A percentile compares a stretch with the other conserved stretches of the same genome.
phyloP scores from a whole-genome alignment of 164 flowering plant species.

The Houttuynia cordata region DNA sequence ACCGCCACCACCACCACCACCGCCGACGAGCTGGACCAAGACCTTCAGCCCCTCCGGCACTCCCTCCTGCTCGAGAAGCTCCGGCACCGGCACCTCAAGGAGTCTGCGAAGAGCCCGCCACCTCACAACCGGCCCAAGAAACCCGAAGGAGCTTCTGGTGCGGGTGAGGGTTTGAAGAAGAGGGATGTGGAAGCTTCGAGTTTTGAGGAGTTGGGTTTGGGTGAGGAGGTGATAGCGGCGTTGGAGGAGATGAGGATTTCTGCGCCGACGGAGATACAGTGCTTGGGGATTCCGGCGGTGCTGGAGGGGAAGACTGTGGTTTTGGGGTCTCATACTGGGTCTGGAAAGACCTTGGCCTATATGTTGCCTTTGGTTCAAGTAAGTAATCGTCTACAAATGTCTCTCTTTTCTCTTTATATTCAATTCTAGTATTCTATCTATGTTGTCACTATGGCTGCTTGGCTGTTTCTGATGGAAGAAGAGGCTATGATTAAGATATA shows the following conservation, averaged over 20 bases:
- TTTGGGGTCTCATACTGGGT: slow-evolving; percentile 95
- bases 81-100: slow-evolving; percentile 66
- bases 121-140: neutral
- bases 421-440: neutral
- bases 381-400: neutral
- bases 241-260: slow-evolving; percentile 65
- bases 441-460: neutral
- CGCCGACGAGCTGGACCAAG: slow-evolving; percentile 14
- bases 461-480: neutral
- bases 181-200: slow-evolving; percentile 21
- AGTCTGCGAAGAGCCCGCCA: slow-evolving; percentile 22
- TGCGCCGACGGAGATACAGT: slow-evolving; percentile 88
- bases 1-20: slow-evolving; percentile 16
- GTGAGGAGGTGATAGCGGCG: slow-evolving; percentile 76
- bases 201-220: slow-evolving; percentile 74
- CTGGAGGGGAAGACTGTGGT: slow-evolving; percentile 76
- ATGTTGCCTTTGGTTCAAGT: slow-evolving; percentile 96
- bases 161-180: slow-evolving; percentile 11
- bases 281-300: slow-evolving; percentile 74
- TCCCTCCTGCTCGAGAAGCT: slow-evolving; percentile 66
- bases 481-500: no score
- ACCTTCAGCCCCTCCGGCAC: slow-evolving; percentile 40
- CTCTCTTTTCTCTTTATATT: neutral
- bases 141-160: neutral
- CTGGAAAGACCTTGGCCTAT: slow-evolving; percentile 94